phyloP scores from a whole-genome alignment of 345 rosid species.

The Aurinia saxatilis region DNA sequence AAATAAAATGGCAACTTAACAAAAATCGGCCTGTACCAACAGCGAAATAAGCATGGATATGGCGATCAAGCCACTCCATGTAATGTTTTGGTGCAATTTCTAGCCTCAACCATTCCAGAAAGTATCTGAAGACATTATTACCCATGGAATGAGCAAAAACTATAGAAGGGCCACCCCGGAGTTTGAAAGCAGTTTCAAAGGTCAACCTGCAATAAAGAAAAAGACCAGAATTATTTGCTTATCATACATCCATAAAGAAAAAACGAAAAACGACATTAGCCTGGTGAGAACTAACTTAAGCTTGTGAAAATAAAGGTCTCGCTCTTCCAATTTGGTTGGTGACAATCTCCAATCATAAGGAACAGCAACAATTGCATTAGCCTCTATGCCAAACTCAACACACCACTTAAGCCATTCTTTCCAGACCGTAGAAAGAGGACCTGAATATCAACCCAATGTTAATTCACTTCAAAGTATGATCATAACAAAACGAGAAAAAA shows the following conservation, averaged over 20 bases:
- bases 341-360: slow-evolving; percentile 98
- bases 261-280: not conserved
- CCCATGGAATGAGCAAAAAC: slow-evolving; percentile 99
- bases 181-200: slow-evolving; percentile 89
- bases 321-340: slow-evolving; percentile 91
- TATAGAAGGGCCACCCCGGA: slow-evolving; percentile 86
- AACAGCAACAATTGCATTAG: slow-evolving; percentile 89
- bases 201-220: slow-evolving; percentile 53
- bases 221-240: not conserved
- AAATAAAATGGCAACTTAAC: slow-evolving; percentile 4
- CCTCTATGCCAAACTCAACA: slow-evolving; percentile 89
- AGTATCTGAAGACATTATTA: slow-evolving; percentile 89
- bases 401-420: slow-evolving; percentile 99
- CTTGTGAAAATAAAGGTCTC: slow-evolving; percentile 95
- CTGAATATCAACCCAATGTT: slow-evolving; percentile 33
- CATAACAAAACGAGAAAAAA: not conserved
- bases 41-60: slow-evolving; percentile 90
- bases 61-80: slow-evolving; percentile 81
- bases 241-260: not conserved
- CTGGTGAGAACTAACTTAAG: slow-evolving; percentile 61
- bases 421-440: slow-evolving; percentile 98
- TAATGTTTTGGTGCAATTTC: slow-evolving; percentile 98
- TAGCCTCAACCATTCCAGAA: slow-evolving; percentile 94
- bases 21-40: slow-evolving; percentile 53
- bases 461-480: not conserved